Evolutionary conservation across 805 yeast genomes (phyloP), one percentile per base, ranked within the genome.

Genomic region (Kuraishia capsulata): DNA sequence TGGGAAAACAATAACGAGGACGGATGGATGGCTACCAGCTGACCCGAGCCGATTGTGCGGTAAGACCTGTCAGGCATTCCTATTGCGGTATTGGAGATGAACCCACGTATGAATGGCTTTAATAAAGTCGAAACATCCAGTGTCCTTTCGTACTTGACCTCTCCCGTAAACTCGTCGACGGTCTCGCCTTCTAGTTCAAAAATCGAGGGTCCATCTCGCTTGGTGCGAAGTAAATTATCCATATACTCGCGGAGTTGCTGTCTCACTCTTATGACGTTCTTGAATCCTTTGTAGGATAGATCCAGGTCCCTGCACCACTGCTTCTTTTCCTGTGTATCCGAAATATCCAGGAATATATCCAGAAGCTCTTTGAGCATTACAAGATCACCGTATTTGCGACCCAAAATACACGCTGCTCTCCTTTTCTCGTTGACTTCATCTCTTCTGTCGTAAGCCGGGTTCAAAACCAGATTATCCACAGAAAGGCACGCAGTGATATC

Each of bases 51-150:
- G 5, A 88, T 81, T 0, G 97, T 88, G 53, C 94, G 69, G 62
- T 81, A 92, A 3, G 96, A 82, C 51, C 97, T 71, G 57, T 92
- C 97, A 0, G 97, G 96, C 77, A 85, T 76, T 9, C 96, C 95
- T 16, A 92, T 75, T 0, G 98, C 98, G 0, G 96, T 80, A 56
- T 90, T 89, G 35, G 81, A 71, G n/a, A 86, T 71, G 49, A 71
- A 90, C 0, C 99, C 98, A 29, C 69, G 67, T 30, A 92, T 61
- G 57, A 92, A 92, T 20, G 95, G 74, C 54, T 85, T 84, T 39
- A 90, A 62, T 6, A 90, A 68, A 3, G 63, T 50, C 14, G 79
- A 70, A 24, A 75, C 68, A 45, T 80, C 80, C 31, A 76, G 42
- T 31, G 70, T 59, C 41, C 39, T 49, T 20, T 41, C 44, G 18